Evolutionary conservation across 2,329 filamentous ascomycete species (phyloP).

Genomic region (Colletotrichum tanaceti): DNA sequence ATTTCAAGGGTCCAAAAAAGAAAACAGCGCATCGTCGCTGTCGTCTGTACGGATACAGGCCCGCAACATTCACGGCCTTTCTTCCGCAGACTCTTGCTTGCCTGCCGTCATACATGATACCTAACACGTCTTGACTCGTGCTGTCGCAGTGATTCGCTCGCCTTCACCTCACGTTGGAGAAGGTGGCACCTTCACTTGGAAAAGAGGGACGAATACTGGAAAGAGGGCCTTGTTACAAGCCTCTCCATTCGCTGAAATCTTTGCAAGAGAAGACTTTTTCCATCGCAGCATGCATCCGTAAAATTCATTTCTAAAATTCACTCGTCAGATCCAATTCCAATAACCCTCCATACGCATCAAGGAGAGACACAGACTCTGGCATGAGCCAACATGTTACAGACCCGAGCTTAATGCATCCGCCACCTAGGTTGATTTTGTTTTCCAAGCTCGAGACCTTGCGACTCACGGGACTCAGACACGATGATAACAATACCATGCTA

Average conservation of each 20-base stretch:
- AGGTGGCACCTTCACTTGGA: constrained; percentile 31
- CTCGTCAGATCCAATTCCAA: constrained; percentile 8
- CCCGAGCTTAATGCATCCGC: constrained; percentile 13
- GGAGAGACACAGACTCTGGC: background rate
- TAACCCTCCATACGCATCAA: background rate
- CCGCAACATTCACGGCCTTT: constrained; percentile 22
- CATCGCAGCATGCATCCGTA: constrained; percentile 1
- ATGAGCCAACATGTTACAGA: constrained; percentile 30
- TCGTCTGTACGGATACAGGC: background rate
- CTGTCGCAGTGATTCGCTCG: constrained; percentile 32
- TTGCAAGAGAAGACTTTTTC: constrained; percentile 1
- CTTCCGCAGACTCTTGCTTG: constrained; percentile 7
- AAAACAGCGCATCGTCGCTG: background rate
- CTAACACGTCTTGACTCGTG: constrained; percentile 37
- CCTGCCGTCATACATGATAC: constrained; percentile 31
- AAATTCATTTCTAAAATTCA: constrained; percentile 17
- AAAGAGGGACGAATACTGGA: constrained; percentile 3
- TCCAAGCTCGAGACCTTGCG: constrained; percentile 12
- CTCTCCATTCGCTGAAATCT: constrained; percentile 7
- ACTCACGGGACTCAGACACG: constrained; percentile 13
- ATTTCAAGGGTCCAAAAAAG: background rate
- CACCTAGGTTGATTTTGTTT: constrained; percentile 4
- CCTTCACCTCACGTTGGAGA: constrained; percentile 10
- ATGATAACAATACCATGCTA: background rate
- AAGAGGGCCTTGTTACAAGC: constrained; percentile 17